Conservation (phyloP, 73 alveolate genomes). For the Paramecium caudatum region DNA sequence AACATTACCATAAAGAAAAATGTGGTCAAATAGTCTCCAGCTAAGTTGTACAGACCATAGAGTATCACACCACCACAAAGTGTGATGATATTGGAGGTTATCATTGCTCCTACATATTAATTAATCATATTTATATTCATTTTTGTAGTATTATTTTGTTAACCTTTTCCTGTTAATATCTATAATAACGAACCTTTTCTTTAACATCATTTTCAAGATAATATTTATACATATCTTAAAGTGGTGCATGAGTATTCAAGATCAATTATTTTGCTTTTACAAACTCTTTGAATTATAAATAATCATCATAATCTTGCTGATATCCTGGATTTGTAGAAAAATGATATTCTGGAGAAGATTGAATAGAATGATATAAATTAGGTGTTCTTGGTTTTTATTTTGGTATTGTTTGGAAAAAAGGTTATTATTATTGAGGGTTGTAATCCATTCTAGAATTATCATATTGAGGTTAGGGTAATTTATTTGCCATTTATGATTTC, state of each 20-base stretch:
- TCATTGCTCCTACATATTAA: neutral
- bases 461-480: constrained; percentile 12
- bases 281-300: neutral
- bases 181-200: neutral
- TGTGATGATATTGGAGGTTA: constrained; percentile 6
- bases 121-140: no score
- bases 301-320: constrained; percentile 2
- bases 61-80: constrained; percentile 7
- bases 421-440: neutral
- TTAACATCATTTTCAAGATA: constrained; percentile 36
- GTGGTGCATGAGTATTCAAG: constrained; percentile 4
- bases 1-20: constrained; percentile 3
- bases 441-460: neutral
- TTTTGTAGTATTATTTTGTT: neutral
- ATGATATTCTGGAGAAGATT: neutral
- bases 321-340: neutral
- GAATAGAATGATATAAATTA: neutral
- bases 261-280: neutral
- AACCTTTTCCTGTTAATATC: constrained; percentile 4
- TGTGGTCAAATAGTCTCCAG: constrained; percentile 35
- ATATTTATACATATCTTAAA: constrained; percentile 13
- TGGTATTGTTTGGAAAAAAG: no score
- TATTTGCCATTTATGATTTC: neutral
- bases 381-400: neutral
- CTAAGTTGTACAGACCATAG: neutral